phyloP scores from a whole-genome alignment of 257 asterid genomes.

The Solanum peruvianum region DNA sequence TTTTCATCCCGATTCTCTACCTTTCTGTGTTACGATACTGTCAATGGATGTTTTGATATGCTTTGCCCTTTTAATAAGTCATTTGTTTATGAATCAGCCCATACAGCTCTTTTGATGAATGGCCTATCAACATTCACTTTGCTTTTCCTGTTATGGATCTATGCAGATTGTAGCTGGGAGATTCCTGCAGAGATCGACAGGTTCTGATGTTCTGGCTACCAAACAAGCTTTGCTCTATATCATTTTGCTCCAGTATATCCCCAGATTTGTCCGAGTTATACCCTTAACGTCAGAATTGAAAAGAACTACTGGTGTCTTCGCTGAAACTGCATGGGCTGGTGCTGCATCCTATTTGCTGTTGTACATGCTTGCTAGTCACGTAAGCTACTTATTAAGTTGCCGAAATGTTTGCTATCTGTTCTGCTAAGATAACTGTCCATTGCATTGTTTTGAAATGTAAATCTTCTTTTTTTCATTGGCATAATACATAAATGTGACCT shows the following conservation, averaged over 20 bases:
- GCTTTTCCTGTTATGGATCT: slow-evolving; percentile 1
- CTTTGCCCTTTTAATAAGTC: not conserved
- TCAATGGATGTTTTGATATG: not conserved
- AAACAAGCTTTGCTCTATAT: slow-evolving; percentile 63
- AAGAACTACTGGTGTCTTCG: slow-evolving; percentile 87
- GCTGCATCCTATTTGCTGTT: slow-evolving; percentile 85
- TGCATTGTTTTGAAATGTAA: not conserved
- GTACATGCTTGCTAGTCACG: slow-evolving; percentile 94
- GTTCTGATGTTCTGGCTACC: slow-evolving; percentile 70
- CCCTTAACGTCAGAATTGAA: slow-evolving; percentile 85
- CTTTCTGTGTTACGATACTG: not conserved
- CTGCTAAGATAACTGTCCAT: not conserved
- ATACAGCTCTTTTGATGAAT: not conserved
- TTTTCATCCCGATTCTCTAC: not conserved
- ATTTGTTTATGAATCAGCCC: not conserved
- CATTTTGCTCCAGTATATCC: slow-evolving; percentile 71
- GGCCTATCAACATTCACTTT: not conserved
- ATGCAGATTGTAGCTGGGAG: slow-evolving; percentile 86
- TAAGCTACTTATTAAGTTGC: slow-evolving; percentile 21
- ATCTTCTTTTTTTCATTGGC: not conserved
- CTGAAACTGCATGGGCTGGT: slow-evolving; percentile 99
- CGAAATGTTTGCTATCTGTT: not conserved
- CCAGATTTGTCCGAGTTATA: slow-evolving; percentile 61
- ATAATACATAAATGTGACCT: too few species aligned
- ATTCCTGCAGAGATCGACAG: slow-evolving; percentile 54